These are phyloP conservation scores for Trametes sanguinea DNA, from an alignment of 768 basidiomycete genomes.

Conservation along the genomic window DNA sequence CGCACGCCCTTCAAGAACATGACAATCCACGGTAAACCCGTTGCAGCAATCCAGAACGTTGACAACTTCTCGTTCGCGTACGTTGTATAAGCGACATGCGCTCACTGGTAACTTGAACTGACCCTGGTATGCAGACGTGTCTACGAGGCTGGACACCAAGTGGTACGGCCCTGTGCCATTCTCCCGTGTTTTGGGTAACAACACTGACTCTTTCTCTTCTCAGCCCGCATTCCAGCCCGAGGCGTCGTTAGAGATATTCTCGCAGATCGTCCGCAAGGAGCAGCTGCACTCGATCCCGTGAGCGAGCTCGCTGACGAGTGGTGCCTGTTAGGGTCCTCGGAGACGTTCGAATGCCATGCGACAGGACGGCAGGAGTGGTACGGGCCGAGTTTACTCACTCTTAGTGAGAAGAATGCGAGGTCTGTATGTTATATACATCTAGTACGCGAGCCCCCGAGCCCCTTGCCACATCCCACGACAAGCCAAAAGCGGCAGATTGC, in stretches of 20 bases:
- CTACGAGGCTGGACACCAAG: conserved; percentile 61
- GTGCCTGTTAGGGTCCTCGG: background rate
- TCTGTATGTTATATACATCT: no score
- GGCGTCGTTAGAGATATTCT: conserved; percentile 59
- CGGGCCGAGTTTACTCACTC: no score
- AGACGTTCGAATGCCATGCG: no score
- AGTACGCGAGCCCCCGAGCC: no score
- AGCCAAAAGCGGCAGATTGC: no score
- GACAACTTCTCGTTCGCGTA: conserved; percentile 70
- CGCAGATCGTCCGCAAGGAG: conserved; percentile 52
- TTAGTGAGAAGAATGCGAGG: no score
- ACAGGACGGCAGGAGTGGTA: no score
- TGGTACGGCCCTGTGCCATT: conserved; percentile 52
- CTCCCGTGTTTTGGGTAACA: background rate
- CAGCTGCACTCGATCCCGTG: conserved; percentile 52
- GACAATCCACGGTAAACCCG: conserved; percentile 51
- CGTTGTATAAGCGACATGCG: no score
- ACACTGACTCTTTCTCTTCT: background rate
- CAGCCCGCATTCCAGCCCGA: conserved; percentile 66
- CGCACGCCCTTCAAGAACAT: conserved; percentile 51
- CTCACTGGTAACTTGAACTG: no score
- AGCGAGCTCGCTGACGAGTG: background rate
- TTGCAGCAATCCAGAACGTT: conserved; percentile 64
- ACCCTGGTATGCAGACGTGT: no score
- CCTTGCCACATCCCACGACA: no score